Evolutionary conservation across 2,329 filamentous ascomycete species (phyloP), one percentile per base, ranked within the genome.

Genomic region (Corinectria fuckeliana): DNA sequence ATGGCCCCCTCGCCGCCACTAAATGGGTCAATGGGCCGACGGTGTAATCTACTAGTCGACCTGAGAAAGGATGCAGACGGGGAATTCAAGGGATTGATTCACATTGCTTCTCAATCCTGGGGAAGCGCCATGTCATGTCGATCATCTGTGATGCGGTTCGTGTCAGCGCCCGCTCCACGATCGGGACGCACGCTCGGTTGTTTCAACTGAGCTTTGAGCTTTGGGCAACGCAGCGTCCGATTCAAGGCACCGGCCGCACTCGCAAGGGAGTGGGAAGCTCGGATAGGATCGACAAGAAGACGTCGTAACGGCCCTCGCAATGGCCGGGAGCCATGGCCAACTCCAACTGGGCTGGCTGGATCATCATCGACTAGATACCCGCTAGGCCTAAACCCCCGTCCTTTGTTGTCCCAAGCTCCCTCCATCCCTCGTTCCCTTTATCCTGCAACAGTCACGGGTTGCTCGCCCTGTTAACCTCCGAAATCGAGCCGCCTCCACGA

Each of bases 311-410:
- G 57, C 47, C n/a, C 44, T 61, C 48, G 44, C 44, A 56, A 62
- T 55, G 62, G 39, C 60, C 59, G 61, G 60, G 45, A 67, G 68
- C 67, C 61, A 61, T 70, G 68, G 53, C 64, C 67, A 66, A 54
- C 42, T 41, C n/a, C n/a, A 23, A 21, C 53, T 60, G 49, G 52
- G 53, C 45, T 61, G 50, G 48, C 49, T 56, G 39, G 42, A n/a
- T 32, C 44, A n/a, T 50, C 55, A 56, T 51, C 50, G 50, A 25
- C 54, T 56, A n/a, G n/a, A n/a, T n/a, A 48, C 54, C 42, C 28
- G 50, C 21, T 62, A 44, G 50, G 23, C 50, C 28, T 45, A 38
- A 51, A 26, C 28, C 38, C 38, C 36, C 36, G 51, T 18, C 38
- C 38, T 48, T n/a, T n/a, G n/a, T n/a, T 52, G 42, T 45, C 45